phyloP scores from a whole-genome alignment of 1,284 basidiomycete species.

The Puccinia horiana region DNA sequence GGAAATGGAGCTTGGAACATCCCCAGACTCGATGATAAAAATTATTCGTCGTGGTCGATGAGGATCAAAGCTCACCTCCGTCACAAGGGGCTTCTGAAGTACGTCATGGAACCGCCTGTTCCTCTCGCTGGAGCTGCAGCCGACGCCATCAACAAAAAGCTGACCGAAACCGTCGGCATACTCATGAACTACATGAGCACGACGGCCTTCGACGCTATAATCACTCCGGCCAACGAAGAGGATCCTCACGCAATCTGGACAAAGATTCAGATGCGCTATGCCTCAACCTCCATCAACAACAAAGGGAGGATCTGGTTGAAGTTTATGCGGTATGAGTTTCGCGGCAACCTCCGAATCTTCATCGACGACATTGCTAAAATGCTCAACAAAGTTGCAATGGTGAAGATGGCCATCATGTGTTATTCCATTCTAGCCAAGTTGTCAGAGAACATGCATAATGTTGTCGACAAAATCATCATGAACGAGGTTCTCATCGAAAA shows the following conservation, averaged over 20 bases:
- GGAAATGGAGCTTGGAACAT: not conserved
- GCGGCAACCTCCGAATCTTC: not conserved
- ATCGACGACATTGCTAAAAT: not conserved
- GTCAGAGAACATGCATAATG: not conserved
- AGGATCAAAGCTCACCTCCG: not conserved
- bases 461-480: too few species aligned
- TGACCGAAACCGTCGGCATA: not conserved
- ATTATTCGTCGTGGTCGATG: not conserved
- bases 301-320: not conserved
- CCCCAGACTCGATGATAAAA: not conserved
- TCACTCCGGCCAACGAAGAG: not conserved
- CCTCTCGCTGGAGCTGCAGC: not conserved
- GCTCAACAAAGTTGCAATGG: not conserved
- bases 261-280: not conserved
- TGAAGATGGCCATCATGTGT: too few species aligned
- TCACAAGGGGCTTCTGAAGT: not conserved
- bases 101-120: not conserved
- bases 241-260: not conserved
- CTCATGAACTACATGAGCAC: not conserved
- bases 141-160: not conserved
- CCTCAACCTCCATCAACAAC: not conserved
- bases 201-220: not conserved
- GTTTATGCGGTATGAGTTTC: not conserved
- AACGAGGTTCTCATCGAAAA: too few species aligned
- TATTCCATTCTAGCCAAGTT: not conserved